Conservation (phyloP, 2,329 filamentous ascomycete genomes). For the Aspergillus puulaauensis region DNA sequence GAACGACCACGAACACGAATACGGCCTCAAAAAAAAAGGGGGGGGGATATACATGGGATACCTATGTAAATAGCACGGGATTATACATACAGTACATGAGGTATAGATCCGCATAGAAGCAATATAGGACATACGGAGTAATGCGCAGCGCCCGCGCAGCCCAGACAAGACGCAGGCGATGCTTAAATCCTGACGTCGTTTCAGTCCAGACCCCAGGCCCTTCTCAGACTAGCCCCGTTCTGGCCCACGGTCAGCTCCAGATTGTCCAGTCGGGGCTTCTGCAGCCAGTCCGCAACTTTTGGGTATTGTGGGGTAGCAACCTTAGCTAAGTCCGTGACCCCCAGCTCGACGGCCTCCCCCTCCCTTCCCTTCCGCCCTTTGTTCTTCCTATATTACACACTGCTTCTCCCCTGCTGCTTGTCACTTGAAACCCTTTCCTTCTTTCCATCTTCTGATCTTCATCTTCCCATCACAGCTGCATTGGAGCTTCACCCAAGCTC, state of each 20-base stretch:
- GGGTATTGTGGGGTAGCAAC: constrained; percentile 16
- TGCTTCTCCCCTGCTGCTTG: too few relatives aligned
- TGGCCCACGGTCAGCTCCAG: constrained; percentile 23
- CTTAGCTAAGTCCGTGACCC: constrained; percentile 8
- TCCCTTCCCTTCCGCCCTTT: background rate
- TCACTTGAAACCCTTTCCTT: background rate
- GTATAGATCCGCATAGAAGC: constrained; percentile 3
- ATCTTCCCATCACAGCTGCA: background rate
- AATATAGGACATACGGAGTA: background rate
- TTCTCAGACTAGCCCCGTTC: constrained; percentile 15
- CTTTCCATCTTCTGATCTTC: background rate
- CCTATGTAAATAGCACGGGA: constrained; percentile 3
- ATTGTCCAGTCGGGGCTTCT: background rate
- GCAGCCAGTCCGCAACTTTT: background rate
- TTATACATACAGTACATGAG: constrained; percentile 9
- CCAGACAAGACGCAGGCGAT: background rate
- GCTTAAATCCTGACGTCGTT: background rate
- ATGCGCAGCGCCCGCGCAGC: background rate
- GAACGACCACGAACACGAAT: constrained; percentile 5
- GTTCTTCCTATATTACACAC: background rate
- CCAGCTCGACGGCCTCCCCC: background rate
- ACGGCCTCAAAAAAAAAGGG: background rate
- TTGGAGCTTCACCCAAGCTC: background rate
- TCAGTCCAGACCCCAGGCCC: background rate
- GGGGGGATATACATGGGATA: background rate